These are phyloP conservation scores for Ustilago bromivora DNA, from an alignment of 1,284 basidiomycete genomes.

Conservation along the genomic window DNA sequence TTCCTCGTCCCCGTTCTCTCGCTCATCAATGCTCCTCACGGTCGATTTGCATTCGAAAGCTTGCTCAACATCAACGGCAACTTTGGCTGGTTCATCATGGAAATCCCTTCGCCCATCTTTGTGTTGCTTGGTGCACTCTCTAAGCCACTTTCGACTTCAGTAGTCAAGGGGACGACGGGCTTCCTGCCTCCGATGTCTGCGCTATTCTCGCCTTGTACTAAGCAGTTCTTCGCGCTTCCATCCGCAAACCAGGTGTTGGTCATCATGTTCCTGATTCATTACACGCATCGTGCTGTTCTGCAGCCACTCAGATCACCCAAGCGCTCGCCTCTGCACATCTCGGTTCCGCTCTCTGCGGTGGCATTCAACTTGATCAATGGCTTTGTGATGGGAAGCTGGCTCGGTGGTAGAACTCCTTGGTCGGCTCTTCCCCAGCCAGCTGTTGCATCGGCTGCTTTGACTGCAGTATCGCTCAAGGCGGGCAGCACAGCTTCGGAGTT, in stretches of 20 bases:
- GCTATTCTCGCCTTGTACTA: constrained; percentile 61
- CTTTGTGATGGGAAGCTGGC: constrained; percentile 77
- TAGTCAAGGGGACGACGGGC: constrained; percentile 21
- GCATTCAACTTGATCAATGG: constrained; percentile 82
- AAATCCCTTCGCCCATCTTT: constrained; percentile 79
- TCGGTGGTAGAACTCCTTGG: constrained; percentile 53
- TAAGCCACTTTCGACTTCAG: constrained; percentile 72
- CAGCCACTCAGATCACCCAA: constrained; percentile 85
- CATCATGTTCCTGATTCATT: constrained; percentile 80
- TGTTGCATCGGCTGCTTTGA: constrained; percentile 61
- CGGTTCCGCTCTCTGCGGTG: constrained; percentile 75
- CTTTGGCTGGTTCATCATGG: constrained; percentile 85
- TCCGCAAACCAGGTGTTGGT: constrained; percentile 75
- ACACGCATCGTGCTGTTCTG: constrained; percentile 83
- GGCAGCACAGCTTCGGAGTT: constrained; percentile 23
- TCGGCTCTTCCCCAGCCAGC: constrained; percentile 59
- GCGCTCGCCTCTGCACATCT: constrained; percentile 81
- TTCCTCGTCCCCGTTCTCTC: constrained; percentile 71
- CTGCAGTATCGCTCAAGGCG: constrained; percentile 15
- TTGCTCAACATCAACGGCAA: constrained; percentile 68
- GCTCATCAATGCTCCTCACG: constrained; percentile 79
- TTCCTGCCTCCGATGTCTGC: constrained; percentile 26
- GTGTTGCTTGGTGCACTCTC: constrained; percentile 70
- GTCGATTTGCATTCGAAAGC: constrained; percentile 74
- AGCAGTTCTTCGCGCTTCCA: constrained; percentile 66